Conservation (phyloP, 2,329 filamentous ascomycete genomes). For the Aspergillus bombycis region DNA sequence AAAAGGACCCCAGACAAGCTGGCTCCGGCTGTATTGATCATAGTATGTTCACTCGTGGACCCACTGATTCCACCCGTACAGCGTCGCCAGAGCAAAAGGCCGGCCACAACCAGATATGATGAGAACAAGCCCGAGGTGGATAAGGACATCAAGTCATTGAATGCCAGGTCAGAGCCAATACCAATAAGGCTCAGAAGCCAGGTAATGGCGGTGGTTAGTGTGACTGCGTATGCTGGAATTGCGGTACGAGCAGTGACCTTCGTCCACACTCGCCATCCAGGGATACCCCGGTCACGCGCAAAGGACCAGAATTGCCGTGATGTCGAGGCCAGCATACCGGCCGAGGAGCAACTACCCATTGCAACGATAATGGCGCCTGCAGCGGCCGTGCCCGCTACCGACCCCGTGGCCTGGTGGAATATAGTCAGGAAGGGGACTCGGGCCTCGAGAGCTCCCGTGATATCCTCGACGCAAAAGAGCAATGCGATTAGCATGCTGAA, state of each 20-base stretch:
- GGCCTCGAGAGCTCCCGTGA: slow-evolving; percentile 36
- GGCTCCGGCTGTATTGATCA: slow-evolving; percentile 31
- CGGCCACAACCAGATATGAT: slow-evolving; percentile 33
- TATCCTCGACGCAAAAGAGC: slow-evolving; percentile 40
- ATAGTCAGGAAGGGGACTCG: slow-evolving; percentile 43
- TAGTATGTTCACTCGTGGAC: slow-evolving; percentile 14
- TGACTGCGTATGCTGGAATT: slow-evolving; percentile 30
- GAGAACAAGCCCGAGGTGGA: slow-evolving; percentile 35
- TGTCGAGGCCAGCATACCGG: slow-evolving; percentile 33
- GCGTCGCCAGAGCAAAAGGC: slow-evolving; percentile 33
- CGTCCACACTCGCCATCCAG: slow-evolving; percentile 33
- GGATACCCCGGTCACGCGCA: slow-evolving; percentile 40
- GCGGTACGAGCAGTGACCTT: slow-evolving; percentile 19
- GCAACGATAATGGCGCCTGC: slow-evolving; percentile 39
- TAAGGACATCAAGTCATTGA: slow-evolving; percentile 40
- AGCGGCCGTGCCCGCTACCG: slow-evolving; percentile 36
- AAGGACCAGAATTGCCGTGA: slow-evolving; percentile 44
- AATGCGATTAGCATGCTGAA: slow-evolving; percentile 41
- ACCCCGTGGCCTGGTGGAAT: slow-evolving; percentile 45
- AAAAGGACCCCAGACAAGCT: slow-evolving; percentile 36
- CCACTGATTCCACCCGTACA: slow-evolving; percentile 24
- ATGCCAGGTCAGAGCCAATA: slow-evolving; percentile 35
- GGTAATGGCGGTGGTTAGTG: slow-evolving; percentile 29
- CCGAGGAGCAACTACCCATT: slow-evolving; percentile 24
- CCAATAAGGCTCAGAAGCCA: slow-evolving; percentile 39